Evolutionary conservation across 2,329 filamentous ascomycete genomes (phyloP).

Genomic region (Paraphaeosphaeria sporulosa): DNA sequence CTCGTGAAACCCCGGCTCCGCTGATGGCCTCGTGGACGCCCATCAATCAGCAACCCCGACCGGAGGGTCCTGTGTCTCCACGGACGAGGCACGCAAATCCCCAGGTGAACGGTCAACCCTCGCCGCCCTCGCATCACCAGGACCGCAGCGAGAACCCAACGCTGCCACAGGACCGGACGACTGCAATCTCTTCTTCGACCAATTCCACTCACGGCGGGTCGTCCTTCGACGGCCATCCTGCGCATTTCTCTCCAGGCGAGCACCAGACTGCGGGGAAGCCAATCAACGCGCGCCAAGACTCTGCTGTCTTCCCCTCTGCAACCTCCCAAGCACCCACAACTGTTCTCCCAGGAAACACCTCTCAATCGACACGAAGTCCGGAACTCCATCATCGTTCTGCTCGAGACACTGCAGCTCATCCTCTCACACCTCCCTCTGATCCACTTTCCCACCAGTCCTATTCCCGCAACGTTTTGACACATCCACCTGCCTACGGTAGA

Average conservation of each 20-base stretch:
- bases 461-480: neutral
- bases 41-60: slow-evolving; percentile 6
- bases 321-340: neutral
- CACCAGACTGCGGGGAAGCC: slow-evolving; percentile 7
- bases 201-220: neutral
- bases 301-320: neutral
- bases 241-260: neutral
- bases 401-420: neutral
- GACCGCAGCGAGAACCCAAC: neutral
- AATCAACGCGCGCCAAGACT: slow-evolving; percentile 13
- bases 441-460: neutral
- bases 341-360: neutral
- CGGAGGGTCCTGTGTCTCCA: neutral
- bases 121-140: slow-evolving; percentile 2
- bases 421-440: slow-evolving; percentile 8
- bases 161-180: neutral
- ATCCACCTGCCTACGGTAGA: neutral
- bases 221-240: neutral
- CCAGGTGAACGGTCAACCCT: neutral
- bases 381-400: neutral
- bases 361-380: neutral
- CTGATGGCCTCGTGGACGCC: slow-evolving; percentile 6
- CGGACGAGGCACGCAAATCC: neutral
- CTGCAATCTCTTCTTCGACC: neutral
- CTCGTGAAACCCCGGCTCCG: neutral